These are phyloP conservation scores for Melampsora americana DNA, from an alignment of 1,284 basidiomycete genomes.

Conservation along the genomic window DNA sequence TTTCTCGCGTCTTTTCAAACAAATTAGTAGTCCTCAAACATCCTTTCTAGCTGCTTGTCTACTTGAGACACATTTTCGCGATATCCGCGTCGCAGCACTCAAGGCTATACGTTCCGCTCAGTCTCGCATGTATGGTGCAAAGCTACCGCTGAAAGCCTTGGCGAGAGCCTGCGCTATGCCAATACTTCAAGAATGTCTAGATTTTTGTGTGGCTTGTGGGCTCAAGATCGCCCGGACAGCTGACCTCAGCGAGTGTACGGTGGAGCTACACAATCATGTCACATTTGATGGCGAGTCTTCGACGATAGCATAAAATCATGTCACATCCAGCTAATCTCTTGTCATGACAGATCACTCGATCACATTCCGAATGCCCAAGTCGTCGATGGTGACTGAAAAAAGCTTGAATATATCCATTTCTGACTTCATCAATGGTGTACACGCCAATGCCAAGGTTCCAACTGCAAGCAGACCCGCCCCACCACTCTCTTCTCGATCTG, in stretches of 20 bases:
- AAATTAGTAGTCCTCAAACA: constrained; percentile 54
- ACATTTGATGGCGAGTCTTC: constrained; percentile 41
- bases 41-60: constrained; percentile 60
- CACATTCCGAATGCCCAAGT: constrained; percentile 30
- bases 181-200: constrained; percentile 25
- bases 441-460: not conserved
- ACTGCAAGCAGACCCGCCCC: not conserved
- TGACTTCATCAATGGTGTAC: constrained; percentile 30
- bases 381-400: constrained; percentile 26
- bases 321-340: constrained; percentile 10
- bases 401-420: constrained; percentile 26
- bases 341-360: constrained; percentile 22
- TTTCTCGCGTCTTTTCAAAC: constrained; percentile 62
- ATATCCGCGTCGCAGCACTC: constrained; percentile 59
- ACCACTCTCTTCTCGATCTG: not conserved
- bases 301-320: constrained; percentile 1
- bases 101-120: constrained; percentile 57
- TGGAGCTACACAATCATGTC: constrained; percentile 35
- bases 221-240: constrained; percentile 13
- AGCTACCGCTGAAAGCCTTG: constrained; percentile 30
- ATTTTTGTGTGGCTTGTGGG: constrained; percentile 37
- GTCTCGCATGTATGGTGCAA: constrained; percentile 28
- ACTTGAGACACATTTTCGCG: constrained; percentile 59
- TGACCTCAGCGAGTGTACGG: constrained; percentile 24
- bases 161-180: constrained; percentile 22